These are phyloP conservation scores for Condylostoma magnum DNA, from an alignment of 169 alveolate genomes.

Conservation along the genomic window DNA sequence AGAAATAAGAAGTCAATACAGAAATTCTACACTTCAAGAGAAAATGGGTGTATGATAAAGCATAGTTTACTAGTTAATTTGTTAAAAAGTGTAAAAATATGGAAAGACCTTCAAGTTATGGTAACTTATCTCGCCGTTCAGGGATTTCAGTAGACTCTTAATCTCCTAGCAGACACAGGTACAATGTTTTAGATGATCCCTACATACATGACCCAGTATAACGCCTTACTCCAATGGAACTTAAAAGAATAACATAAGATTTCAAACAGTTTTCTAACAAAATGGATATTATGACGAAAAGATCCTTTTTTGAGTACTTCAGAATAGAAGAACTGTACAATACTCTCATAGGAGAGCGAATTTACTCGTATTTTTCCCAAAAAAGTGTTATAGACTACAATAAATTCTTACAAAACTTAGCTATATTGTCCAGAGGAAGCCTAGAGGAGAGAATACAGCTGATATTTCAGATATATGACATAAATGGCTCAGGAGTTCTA, in stretches of 20 bases:
- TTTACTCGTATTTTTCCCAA: slow-evolving; percentile 14
- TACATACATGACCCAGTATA: no score
- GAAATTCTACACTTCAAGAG: no score
- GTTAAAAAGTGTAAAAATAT: no score
- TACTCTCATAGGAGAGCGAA: slow-evolving; percentile 9
- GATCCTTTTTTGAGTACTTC: slow-evolving; percentile 11
- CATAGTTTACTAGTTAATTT: no score
- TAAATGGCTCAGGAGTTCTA: background rate
- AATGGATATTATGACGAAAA: slow-evolving; percentile 16
- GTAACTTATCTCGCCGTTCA: no score
- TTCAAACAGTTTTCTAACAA: slow-evolving; percentile 5
- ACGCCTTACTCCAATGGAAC: no score
- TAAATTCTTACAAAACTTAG: background rate
- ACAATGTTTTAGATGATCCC: no score
- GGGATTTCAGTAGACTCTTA: no score
- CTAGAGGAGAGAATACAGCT: slow-evolving; percentile 18
- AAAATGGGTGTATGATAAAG: no score
- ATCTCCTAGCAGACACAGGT: no score
- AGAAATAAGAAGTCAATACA: no score
- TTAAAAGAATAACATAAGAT: background rate
- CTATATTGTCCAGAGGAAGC: background rate
- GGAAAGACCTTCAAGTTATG: no score
- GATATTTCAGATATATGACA: background rate
- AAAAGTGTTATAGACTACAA: slow-evolving; percentile 12
- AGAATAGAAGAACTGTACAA: slow-evolving; percentile 13